phyloP scores from a whole-genome alignment of 257 asterid species.

The Salvia rosmarinus region DNA sequence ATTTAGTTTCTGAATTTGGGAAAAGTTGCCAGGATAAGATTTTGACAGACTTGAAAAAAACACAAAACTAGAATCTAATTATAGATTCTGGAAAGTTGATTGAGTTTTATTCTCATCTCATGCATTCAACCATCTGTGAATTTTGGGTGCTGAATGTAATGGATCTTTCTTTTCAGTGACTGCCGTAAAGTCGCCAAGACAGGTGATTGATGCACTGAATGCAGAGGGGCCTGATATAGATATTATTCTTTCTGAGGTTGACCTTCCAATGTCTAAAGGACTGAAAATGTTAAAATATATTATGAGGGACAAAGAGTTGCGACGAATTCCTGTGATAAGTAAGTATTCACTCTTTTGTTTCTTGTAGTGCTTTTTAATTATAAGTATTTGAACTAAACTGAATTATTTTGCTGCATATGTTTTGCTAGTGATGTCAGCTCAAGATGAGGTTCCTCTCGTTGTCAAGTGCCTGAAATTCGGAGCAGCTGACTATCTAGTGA shows the following conservation, averaged over 20 bases:
- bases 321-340: conserved; percentile 93
- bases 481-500: conserved; percentile 99
- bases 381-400: conserved; percentile 4
- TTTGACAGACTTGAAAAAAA: background rate
- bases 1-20: background rate
- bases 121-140: conserved; percentile 19
- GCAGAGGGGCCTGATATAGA: conserved; percentile 90
- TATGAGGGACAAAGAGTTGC: conserved; percentile 75
- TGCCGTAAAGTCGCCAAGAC: conserved; percentile 87
- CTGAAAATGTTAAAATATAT: conserved; percentile 46
- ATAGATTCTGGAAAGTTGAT: background rate
- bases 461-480: conserved; percentile 92
- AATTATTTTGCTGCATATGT: conserved; percentile 19
- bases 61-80: background rate
- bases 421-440: conserved; percentile 89
- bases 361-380: background rate
- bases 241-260: conserved; percentile 86
- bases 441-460: conserved; percentile 50
- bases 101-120: background rate
- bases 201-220: conserved; percentile 88
- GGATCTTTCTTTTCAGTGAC: conserved; percentile 58
- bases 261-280: conserved; percentile 92
- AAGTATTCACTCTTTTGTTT: conserved; percentile 35
- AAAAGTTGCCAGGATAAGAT: background rate
- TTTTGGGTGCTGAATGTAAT: conserved; percentile 33